Percentiles rank a stretch among this genome's conserved stretches.
These are phyloP conservation scores for Monilinia laxa DNA, from an alignment of 2,329 filamentous ascomycete genomes.

Conservation along the genomic window DNA sequence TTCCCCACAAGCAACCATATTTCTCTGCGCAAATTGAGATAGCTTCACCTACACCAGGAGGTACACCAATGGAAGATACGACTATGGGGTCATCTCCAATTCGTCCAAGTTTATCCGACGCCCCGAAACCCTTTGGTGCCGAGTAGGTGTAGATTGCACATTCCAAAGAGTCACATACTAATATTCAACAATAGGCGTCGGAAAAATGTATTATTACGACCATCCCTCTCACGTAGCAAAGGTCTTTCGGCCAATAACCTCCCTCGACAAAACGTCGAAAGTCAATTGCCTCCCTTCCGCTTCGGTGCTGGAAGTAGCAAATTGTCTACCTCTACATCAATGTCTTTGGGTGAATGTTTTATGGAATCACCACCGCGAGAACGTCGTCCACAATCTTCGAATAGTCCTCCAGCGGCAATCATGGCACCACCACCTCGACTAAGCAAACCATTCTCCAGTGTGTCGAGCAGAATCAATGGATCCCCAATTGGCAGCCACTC, in stretches of 20 bases:
- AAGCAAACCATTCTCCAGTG: constrained; percentile 63
- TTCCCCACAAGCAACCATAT: constrained; percentile 82
- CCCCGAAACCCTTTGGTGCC: constrained; percentile 48
- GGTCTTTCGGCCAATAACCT: constrained; percentile 68
- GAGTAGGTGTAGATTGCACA: constrained; percentile 50
- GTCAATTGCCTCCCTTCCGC: constrained; percentile 69
- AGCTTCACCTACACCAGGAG: constrained; percentile 68
- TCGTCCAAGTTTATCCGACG: constrained; percentile 50
- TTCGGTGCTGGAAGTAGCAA: constrained; percentile 61
- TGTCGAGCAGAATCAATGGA: constrained; percentile 61
- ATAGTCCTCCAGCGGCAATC: constrained; percentile 55
- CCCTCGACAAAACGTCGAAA: constrained; percentile 61
- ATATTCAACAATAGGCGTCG: constrained; percentile 53
- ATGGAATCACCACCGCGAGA: constrained; percentile 73
- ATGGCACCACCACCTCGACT: constrained; percentile 58
- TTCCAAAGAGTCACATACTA: constrained; percentile 25
- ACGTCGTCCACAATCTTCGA: constrained; percentile 58
- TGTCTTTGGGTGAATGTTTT: constrained; percentile 79
- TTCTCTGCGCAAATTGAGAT: constrained; percentile 60
- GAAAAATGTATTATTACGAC: constrained; percentile 68
- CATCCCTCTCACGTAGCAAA: constrained; percentile 73
- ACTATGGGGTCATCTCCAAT: constrained; percentile 58
- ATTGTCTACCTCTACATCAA: constrained; percentile 53
- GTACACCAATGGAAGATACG: constrained; percentile 45
- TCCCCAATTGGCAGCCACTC: constrained; percentile 72